phyloP scores from a whole-genome alignment of 305 asterid species.

The Coffea humblotiana region DNA sequence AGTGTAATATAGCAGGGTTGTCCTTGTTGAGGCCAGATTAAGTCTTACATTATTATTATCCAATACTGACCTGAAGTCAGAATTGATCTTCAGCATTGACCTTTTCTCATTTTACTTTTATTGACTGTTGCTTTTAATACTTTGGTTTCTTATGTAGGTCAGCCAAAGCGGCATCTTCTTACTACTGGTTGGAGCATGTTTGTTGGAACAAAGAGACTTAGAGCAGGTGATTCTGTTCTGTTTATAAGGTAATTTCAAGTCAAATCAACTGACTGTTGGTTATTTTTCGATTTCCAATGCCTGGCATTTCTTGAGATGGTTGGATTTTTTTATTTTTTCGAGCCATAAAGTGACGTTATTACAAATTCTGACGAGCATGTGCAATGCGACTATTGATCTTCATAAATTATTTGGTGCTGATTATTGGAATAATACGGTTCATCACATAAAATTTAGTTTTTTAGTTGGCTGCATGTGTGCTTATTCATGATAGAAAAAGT shows the following conservation, averaged over 20 bases:
- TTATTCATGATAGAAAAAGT: neutral
- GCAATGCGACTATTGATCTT: neutral
- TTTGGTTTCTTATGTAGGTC: slow-evolving; percentile 53
- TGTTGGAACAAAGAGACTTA: slow-evolving; percentile 87
- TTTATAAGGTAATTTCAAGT: slow-evolving; percentile 64
- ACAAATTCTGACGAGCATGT: neutral
- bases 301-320: neutral
- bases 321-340: no score
- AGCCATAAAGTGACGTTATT: neutral
- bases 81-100: neutral
- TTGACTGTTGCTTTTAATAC: slow-evolving; percentile 1
- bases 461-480: neutral
- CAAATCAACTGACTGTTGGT: neutral
- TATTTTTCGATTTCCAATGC: no score
- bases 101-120: slow-evolving; percentile 2
- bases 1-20: no score
- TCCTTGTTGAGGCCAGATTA: neutral
- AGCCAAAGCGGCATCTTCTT: slow-evolving; percentile 88
- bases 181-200: slow-evolving; percentile 99
- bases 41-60: neutral
- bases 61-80: neutral
- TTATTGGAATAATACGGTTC: neutral
- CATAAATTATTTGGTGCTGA: neutral
- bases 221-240: slow-evolving; percentile 90
- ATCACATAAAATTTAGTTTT: neutral